Evolutionary conservation across 1,284 basidiomycete genomes (phyloP).

Genomic region (Rhodotorula glutinis): DNA sequence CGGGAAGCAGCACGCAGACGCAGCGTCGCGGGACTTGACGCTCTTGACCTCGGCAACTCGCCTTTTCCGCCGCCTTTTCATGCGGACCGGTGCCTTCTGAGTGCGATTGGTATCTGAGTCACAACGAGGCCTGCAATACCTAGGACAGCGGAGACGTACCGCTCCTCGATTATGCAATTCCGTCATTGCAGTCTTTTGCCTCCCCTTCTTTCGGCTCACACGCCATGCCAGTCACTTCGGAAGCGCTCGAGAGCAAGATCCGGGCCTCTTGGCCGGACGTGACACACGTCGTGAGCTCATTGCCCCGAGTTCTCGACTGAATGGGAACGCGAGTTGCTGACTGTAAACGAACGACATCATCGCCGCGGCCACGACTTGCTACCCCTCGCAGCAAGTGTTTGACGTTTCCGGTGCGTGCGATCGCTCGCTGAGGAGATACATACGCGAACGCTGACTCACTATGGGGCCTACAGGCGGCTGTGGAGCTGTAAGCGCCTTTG

Average conservation of each 20-base stretch:
- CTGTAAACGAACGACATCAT: background rate
- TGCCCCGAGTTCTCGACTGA: background rate
- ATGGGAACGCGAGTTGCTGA: background rate
- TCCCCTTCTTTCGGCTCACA: no score
- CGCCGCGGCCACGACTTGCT: background rate
- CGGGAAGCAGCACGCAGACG: no score
- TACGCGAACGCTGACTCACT: background rate
- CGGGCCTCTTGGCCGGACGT: slow-evolving; percentile 24
- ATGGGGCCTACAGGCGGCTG: slow-evolving; percentile 29
- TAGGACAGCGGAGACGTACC: no score
- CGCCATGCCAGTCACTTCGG: slow-evolving; percentile 27
- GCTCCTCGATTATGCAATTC: background rate
- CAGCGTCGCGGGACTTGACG: no score
- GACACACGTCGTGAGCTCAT: slow-evolving; percentile 22
- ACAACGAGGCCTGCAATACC: no score
- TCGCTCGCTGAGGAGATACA: rapidly evolving
- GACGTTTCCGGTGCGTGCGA: slow-evolving; percentile 39
- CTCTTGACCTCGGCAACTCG: no score
- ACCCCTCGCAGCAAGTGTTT: slow-evolving; percentile 36
- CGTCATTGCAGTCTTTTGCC: background rate
- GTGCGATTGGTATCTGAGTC: no score
- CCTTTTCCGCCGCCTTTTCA: no score
- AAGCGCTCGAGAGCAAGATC: slow-evolving; percentile 29
- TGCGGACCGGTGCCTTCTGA: no score
- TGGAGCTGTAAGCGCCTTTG: slow-evolving; percentile 30